Conservation (phyloP, 495 filamentous ascomycete species). For the Alectoria sarmentosa region DNA sequence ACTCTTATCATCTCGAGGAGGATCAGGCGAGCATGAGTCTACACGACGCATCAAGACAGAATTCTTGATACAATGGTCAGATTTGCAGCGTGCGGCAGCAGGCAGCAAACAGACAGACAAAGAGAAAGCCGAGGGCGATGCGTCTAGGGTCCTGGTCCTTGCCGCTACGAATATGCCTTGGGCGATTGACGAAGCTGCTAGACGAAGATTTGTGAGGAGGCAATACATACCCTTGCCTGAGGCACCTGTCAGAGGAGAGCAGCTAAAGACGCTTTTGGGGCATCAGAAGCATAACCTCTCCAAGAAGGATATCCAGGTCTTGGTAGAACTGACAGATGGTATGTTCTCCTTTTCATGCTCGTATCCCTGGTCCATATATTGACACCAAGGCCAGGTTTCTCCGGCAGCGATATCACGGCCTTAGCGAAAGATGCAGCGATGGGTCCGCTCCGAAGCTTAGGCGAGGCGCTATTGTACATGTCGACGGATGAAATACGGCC, state of each 20-base stretch:
- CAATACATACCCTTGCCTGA: slow-evolving; percentile 97
- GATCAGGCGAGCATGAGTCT: slow-evolving; percentile 83
- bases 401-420: slow-evolving; percentile 94
- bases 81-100: slow-evolving; percentile 84
- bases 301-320: slow-evolving; percentile 60
- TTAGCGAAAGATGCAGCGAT: slow-evolving; percentile 97
- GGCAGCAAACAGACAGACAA: slow-evolving; percentile 66
- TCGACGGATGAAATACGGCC: slow-evolving; percentile 89
- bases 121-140: slow-evolving; percentile 70
- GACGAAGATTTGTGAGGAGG: slow-evolving; percentile 82
- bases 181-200: slow-evolving; percentile 95
- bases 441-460: slow-evolving; percentile 87
- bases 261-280: slow-evolving; percentile 68
- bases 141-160: slow-evolving; percentile 83
- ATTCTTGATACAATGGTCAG: slow-evolving; percentile 96
- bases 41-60: slow-evolving; percentile 95
- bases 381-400: slow-evolving; percentile 60
- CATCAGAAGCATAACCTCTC: slow-evolving; percentile 82
- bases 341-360: slow-evolving; percentile 23
- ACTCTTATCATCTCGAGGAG: slow-evolving; percentile 74
- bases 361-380: background rate
- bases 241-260: slow-evolving; percentile 64
- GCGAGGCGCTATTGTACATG: slow-evolving; percentile 83
- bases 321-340: slow-evolving; percentile 88
- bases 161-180: slow-evolving; percentile 96